Evolutionary conservation across 108 stramenopile species (phyloP), one percentile per base, ranked within the genome.

Genomic region (Conticribra guillardii): DNA sequence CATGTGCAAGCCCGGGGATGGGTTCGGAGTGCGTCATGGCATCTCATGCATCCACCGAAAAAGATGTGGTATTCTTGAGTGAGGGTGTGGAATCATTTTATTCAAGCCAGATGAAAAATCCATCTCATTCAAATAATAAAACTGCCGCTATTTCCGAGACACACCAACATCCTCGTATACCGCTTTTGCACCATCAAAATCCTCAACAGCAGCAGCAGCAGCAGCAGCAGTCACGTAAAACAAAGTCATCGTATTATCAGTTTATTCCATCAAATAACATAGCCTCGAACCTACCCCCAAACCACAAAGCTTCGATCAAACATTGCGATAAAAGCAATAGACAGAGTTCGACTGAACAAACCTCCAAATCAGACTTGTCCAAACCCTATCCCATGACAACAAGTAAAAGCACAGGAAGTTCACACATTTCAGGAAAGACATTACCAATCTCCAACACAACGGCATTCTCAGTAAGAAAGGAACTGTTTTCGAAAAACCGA

Each of bases 41-140:
- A 24, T 73, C 71, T 29, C 53, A 56, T 33, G 46, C 61, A 16
- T 62, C 60, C 18, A 73, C 71, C 9, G 71, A 73, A 59, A 73
- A 56, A 45, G 71, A 73, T 64, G 61, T 62, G 29, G 62, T 37
- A 17, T 73, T 73, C 37, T 41, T 73, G 27, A 73, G 53, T 24
- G 71, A 73, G 29, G 71, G 71, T 45, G 61, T 73, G 23, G 62
- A 73, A 31, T 47, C 51, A 15, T 73, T 73, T 45, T 73, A 44
- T 48, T 32, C 51, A 31, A 32, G 67, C 31, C 52, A 63, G 41
- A 3, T 48, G 0, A 18, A 51, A 23, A 52, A n/a, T n/a, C 33
- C 64, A 11, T 11, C 50, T 23, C 58, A 51, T 22, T 31, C 48
- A 15, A 27, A 44, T 26, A 62, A 29, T 30, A 22, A 4, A 45